Evolutionary conservation across 345 rosid species (phyloP).

Genomic region (Excoecaria cochinchinensis): DNA sequence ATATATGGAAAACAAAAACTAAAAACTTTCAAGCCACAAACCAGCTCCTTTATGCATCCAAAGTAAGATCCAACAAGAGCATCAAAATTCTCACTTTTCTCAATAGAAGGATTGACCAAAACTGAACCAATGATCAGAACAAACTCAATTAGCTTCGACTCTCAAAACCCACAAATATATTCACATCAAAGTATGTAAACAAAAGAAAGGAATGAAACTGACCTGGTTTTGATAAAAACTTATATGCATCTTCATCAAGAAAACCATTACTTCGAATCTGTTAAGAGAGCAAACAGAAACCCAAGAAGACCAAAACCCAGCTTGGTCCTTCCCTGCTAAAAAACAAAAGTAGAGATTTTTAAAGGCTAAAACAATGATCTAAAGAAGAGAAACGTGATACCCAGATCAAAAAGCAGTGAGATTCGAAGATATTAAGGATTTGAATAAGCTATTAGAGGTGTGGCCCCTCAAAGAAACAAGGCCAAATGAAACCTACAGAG

Average conservation of each 20-base stretch:
- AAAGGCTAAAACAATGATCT: conserved; percentile 31
- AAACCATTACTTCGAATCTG: conserved; percentile 38
- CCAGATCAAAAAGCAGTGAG: conserved; percentile 43
- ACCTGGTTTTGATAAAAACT: conserved; percentile 39
- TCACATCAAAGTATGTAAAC: not conserved
- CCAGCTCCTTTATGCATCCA: not conserved
- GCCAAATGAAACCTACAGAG: conserved; percentile 10
- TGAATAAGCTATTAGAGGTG: not conserved
- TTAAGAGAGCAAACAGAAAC: conserved; percentile 16
- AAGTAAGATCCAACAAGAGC: conserved; percentile 23
- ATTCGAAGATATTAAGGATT: conserved; percentile 27
- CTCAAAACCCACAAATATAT: not conserved
- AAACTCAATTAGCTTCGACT: conserved; percentile 8
- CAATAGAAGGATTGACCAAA: not conserved
- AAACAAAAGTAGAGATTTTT: conserved; percentile 18
- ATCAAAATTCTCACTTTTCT: conserved; percentile 10
- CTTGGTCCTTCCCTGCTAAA: conserved; percentile 15
- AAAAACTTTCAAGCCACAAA: not conserved
- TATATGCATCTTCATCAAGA: conserved; percentile 30
- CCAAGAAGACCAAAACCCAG: conserved; percentile 25
- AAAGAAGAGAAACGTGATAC: conserved; percentile 24
- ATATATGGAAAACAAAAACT: not conserved
- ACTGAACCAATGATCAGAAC: conserved; percentile 6
- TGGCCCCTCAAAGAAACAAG: conserved; percentile 15
- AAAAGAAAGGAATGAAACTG: conserved; percentile 15